A percentile compares a stretch with the other conserved stretches of the same genome.
These are phyloP conservation scores for Casuarina glauca DNA, from an alignment of 306 rosid genomes.

Conservation along the genomic window DNA sequence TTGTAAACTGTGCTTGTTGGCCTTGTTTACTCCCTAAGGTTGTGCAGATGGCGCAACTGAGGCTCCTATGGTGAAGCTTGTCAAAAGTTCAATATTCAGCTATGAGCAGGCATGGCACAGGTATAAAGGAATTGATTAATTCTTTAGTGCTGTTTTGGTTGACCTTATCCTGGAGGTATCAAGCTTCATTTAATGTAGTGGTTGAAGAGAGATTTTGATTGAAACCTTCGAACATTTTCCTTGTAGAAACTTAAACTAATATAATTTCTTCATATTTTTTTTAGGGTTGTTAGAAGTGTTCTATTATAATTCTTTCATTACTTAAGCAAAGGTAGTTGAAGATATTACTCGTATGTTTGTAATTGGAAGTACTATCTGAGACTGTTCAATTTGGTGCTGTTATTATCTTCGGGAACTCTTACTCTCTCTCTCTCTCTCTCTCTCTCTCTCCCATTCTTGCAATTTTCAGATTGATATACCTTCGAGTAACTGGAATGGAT, in stretches of 20 bases:
- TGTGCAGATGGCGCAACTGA: constrained; percentile 69
- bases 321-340: neutral
- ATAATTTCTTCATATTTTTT: neutral
- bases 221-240: neutral
- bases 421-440: neutral
- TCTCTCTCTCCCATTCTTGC: constrained; percentile 17
- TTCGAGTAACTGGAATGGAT: constrained; percentile 91
- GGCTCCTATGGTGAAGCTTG: constrained; percentile 74
- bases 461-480: constrained; percentile 79
- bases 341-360: neutral
- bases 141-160: constrained; percentile 15
- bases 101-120: constrained; percentile 99
- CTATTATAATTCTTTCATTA: constrained; percentile 1
- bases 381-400: neutral
- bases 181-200: constrained; percentile 10
- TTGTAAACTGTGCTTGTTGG: constrained; percentile 23
- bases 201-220: neutral
- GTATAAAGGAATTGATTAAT: constrained; percentile 43
- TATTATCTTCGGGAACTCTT: neutral
- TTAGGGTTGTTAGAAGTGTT: neutral
- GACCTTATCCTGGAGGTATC: constrained; percentile 1
- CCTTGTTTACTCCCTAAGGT: constrained; percentile 42
- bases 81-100: constrained; percentile 90
- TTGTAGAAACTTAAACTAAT: neutral
- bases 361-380: neutral